Conservation (phyloP, 257 asterid genomes). For the Cruciata laevipes region DNA sequence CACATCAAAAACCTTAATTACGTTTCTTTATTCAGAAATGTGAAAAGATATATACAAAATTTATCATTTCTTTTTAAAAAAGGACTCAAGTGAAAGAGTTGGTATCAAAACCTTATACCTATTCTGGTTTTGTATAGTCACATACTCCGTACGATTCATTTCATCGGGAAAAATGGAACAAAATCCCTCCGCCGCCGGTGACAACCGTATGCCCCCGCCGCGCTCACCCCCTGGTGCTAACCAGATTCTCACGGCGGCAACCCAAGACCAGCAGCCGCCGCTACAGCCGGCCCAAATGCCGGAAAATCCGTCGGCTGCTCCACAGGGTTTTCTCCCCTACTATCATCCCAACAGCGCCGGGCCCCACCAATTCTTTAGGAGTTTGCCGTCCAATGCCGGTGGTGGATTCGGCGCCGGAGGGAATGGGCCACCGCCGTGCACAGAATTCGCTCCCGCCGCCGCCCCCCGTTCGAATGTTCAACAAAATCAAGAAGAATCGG, state of each 20-base stretch:
- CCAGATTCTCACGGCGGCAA: too few species aligned
- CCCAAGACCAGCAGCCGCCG: background rate
- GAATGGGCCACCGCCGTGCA: background rate
- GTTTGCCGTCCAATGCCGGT: background rate
- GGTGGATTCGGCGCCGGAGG: background rate
- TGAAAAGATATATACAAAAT: too few species aligned
- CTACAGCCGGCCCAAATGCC: background rate
- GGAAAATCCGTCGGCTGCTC: background rate
- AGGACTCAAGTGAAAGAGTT: too few species aligned
- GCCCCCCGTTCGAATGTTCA: slow-evolving; percentile 30
- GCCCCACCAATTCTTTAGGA: background rate
- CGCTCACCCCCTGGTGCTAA: too few species aligned
- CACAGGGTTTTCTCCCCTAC: background rate
- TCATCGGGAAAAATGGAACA: background rate
- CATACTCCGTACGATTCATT: too few species aligned
- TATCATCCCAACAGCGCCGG: background rate
- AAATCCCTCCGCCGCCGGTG: background rate
- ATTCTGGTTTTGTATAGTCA: too few species aligned
- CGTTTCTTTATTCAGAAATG: too few species aligned
- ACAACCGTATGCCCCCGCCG: too few species aligned
- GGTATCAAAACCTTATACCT: too few species aligned
- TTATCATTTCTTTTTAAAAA: too few species aligned
- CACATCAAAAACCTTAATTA: too few species aligned
- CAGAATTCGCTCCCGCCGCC: background rate
- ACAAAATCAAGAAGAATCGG: slow-evolving; percentile 46